Conservation (phyloP, 306 rosid species). For the Cucumis melo region DNA sequence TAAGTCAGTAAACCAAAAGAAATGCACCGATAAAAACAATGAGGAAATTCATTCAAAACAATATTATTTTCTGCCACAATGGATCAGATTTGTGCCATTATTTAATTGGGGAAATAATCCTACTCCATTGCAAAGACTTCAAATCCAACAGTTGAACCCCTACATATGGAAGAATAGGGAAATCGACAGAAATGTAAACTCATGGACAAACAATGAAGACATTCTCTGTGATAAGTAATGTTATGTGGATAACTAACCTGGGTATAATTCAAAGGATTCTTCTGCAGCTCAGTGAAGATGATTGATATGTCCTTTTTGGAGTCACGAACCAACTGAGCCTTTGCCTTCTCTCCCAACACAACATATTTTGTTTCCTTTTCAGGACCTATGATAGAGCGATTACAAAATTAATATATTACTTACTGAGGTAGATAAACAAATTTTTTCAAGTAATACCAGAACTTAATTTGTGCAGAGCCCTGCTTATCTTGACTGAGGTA, state of each 20-base stretch:
- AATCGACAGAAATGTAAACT: not conserved
- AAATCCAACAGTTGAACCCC: not conserved
- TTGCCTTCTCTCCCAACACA: constrained; percentile 90
- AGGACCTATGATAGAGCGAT: constrained; percentile 38
- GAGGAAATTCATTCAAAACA: not conserved
- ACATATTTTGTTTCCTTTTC: constrained; percentile 71
- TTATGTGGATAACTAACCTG: constrained; percentile 38
- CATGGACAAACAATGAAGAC: not conserved
- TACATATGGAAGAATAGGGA: not conserved
- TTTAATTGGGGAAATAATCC: not conserved
- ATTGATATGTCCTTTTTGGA: constrained; percentile 59
- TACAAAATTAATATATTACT: not conserved
- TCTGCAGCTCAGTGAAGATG: constrained; percentile 70
- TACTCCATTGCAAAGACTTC: not conserved
- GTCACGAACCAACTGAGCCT: constrained; percentile 83
- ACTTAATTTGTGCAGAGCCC: constrained; percentile 41
- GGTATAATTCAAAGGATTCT: constrained; percentile 72
- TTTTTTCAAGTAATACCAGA: constrained; percentile 42
- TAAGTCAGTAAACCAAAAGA: not conserved
- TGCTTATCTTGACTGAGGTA: constrained; percentile 93
- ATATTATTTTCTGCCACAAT: not conserved
- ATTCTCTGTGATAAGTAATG: not conserved
- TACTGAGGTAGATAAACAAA: constrained; percentile 5
- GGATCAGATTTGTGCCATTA: not conserved
- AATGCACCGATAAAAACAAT: not conserved